Evolutionary conservation across 2,329 filamentous ascomycete species (phyloP).

Genomic region (Talaromyces sp.): DNA sequence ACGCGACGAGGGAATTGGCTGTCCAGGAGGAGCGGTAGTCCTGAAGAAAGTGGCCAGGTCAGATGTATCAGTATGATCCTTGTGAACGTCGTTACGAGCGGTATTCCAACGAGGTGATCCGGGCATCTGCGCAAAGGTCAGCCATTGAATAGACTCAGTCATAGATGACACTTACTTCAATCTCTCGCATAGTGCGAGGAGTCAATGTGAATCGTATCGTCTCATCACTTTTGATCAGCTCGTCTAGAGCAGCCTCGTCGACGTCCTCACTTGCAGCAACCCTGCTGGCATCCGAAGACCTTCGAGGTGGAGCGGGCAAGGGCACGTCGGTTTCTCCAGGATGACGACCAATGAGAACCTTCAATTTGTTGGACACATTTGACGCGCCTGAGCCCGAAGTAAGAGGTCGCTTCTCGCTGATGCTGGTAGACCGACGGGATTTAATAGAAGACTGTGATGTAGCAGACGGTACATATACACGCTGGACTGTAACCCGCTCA

Average conservation of each 20-base stretch:
- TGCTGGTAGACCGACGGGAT: slow-evolving; percentile 39
- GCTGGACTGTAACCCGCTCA: slow-evolving; percentile 42
- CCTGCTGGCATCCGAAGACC: slow-evolving; percentile 36
- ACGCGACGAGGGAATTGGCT: slow-evolving; percentile 22
- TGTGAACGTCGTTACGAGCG: slow-evolving; percentile 22
- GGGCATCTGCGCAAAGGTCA: slow-evolving; percentile 26
- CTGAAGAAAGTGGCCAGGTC: slow-evolving; percentile 40
- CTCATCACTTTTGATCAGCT: slow-evolving; percentile 76
- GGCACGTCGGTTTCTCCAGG: slow-evolving; percentile 24
- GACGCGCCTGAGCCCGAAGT: slow-evolving; percentile 41
- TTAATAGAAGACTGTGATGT: slow-evolving; percentile 29
- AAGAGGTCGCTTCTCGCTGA: slow-evolving; percentile 38
- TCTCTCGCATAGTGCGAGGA: slow-evolving; percentile 72
- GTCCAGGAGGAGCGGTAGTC: slow-evolving; percentile 33
- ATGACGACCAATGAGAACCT: slow-evolving; percentile 39
- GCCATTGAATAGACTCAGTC: slow-evolving; percentile 2
- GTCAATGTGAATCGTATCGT: slow-evolving; percentile 81
- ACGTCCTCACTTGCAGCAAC: slow-evolving; percentile 28
- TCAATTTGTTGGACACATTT: slow-evolving; percentile 41
- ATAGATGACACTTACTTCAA: slow-evolving; percentile 57
- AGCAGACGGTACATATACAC: slow-evolving; percentile 30
- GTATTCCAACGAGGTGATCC: slow-evolving; percentile 33
- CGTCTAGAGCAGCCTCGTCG: slow-evolving; percentile 67
- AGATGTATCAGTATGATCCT: slow-evolving; percentile 27
- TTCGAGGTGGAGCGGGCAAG: slow-evolving; percentile 30